phyloP scores from a whole-genome alignment of 2,329 filamentous ascomycete genomes.

The Aspergillus novoparasiticus region DNA sequence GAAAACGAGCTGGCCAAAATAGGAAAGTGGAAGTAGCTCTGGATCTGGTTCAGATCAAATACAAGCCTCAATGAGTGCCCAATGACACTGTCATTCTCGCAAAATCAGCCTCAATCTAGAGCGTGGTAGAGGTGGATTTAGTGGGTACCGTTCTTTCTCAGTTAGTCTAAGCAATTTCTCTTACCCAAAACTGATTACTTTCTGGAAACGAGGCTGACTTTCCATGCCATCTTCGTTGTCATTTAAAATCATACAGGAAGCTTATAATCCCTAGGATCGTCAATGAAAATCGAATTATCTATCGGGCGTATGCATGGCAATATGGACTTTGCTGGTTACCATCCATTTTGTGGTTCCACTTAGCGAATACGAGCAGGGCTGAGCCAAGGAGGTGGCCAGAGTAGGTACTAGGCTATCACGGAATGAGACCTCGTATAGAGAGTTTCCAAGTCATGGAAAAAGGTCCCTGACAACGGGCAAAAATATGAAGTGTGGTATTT shows the following conservation, averaged over 20 bases:
- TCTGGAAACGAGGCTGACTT: background rate
- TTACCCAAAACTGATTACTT: background rate
- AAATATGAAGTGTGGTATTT: background rate
- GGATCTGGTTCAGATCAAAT: background rate
- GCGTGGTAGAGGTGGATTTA: background rate
- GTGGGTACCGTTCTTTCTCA: background rate
- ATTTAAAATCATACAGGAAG: background rate
- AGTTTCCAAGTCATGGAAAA: background rate
- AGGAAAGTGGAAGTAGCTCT: conserved; percentile 10
- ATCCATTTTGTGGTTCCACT: background rate
- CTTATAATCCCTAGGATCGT: background rate
- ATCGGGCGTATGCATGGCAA: background rate
- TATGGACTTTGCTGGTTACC: background rate
- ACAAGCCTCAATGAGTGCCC: background rate
- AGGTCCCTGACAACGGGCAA: background rate
- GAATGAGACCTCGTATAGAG: conserved; percentile 2
- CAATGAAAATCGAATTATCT: background rate
- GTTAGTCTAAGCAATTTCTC: background rate
- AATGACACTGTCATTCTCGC: background rate
- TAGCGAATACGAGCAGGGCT: conserved; percentile 22
- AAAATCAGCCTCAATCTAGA: background rate
- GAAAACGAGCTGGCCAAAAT: conserved; percentile 25
- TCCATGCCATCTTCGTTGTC: background rate
- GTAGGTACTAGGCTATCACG: background rate
- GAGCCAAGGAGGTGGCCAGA: background rate